A percentile compares a stretch with the other conserved stretches of the same genome.
Conservation (phyloP, 495 filamentous ascomycete species). For the Penicillium argentinense region DNA sequence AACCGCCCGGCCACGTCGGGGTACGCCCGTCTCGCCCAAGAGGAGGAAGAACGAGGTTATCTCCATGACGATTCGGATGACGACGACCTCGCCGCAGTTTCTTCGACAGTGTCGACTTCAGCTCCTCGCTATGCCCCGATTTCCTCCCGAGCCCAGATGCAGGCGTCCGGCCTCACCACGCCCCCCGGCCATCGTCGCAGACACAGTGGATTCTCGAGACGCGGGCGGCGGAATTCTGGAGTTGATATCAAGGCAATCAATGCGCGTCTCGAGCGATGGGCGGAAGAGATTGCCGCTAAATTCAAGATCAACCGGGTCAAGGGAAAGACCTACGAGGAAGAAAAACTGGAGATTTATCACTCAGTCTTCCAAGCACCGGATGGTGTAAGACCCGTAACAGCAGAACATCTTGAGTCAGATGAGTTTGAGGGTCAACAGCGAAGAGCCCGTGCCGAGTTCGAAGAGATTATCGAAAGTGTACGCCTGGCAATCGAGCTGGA, state of each 20-base stretch:
- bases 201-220: conserved; percentile 49
- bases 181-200: conserved; percentile 45
- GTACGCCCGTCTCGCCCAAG: conserved; percentile 89
- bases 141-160: conserved; percentile 51
- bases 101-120: conserved; percentile 59
- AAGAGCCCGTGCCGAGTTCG: conserved; percentile 78
- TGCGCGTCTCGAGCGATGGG: conserved; percentile 92
- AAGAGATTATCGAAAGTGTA: conserved; percentile 87
- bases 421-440: conserved; percentile 52
- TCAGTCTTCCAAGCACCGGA: conserved; percentile 94
- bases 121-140: conserved; percentile 70
- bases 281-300: conserved; percentile 94
- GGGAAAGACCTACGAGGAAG: conserved; percentile 74
- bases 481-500: conserved; percentile 85
- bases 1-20: conserved; percentile 76
- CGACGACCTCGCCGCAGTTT: conserved; percentile 55
- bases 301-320: conserved; percentile 86
- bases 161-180: conserved; percentile 39
- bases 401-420: conserved; percentile 67
- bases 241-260: conserved; percentile 99
- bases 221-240: conserved; percentile 74
- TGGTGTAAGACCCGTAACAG: conserved; percentile 71
- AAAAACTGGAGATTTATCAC: conserved; percentile 92
- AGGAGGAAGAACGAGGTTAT: conserved; percentile 65
- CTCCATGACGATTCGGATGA: conserved; percentile 71